Evolutionary conservation across 2,329 filamentous ascomycete genomes (phyloP), one percentile per base, ranked within the genome.

Genomic region (Phaeosphaeriaceae sp.): DNA sequence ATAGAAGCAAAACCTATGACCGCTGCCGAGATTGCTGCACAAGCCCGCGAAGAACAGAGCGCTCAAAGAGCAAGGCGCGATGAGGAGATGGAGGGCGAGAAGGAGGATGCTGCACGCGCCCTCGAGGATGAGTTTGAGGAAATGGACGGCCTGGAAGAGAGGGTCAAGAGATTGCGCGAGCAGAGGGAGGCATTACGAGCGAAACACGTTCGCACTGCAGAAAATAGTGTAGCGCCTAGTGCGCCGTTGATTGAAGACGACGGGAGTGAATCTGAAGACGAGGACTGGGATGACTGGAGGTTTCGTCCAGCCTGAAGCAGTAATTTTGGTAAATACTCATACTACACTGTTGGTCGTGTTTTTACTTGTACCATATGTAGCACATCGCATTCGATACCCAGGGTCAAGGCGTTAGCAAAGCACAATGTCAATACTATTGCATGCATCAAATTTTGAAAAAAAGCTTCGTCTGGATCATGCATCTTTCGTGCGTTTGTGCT

Each of bases 51-150:
- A 48, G 74, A 79, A 29, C 72, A 75, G 60, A 77, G 65, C 39
- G 66, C 68, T 29, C 77, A 79, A 50, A 69, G 75, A 9, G 73
- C 68, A 1, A 66, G 63, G 45, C 61, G 69, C 23, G 77, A 80
- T 35, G 73, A 68, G 39, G 78, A 80, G 56, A 58, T 77, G 37
- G 78, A 79, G 54, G 77, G 67, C 2, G 78, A 80, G 56, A 76
- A 73, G 53, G 78, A 80, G 51, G 78, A 80, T 47, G 78, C 78
- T 2, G 73, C 68, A 34, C 66, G 71, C 29, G 66, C 73, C 5
- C 60, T 81, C 11, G 70, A 76, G 55, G 77, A 79, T 39, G 78
- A 81, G 50, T 78, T 81, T 42, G 78, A 79, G 33, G 75, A 78
- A 51, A 80, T 81, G 78, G 77, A 79, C 18, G 72, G 70, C 4